Evolutionary conservation across 1,284 basidiomycete genomes (phyloP).

Genomic region (Pholiota adiposa): DNA sequence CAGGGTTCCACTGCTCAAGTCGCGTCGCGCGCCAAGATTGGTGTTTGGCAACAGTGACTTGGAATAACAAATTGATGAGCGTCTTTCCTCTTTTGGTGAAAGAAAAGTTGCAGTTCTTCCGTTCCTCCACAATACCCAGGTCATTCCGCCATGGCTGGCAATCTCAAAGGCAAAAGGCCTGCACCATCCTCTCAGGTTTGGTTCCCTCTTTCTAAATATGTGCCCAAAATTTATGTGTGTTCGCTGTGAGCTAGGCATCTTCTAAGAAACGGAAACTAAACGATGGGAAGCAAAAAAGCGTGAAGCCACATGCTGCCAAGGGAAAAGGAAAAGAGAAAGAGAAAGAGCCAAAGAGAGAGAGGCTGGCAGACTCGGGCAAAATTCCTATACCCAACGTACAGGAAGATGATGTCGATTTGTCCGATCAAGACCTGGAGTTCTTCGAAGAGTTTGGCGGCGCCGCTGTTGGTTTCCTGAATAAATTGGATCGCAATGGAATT

Average conservation of each 20-base stretch:
- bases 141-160: conserved; percentile 27
- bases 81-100: conserved; percentile 16
- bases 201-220: not conserved
- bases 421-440: conserved; percentile 66
- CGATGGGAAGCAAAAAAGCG: conserved; percentile 25
- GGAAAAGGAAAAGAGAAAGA: conserved; percentile 29
- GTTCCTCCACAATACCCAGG: conserved; percentile 2
- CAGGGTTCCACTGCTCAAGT: not conserved
- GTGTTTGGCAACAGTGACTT: conserved; percentile 10
- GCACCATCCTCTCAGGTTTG: conserved; percentile 38
- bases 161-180: conserved; percentile 38
- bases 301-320: conserved; percentile 25
- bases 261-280: conserved; percentile 52
- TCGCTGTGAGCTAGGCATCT: conserved; percentile 8
- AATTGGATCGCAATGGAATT: conserved; percentile 72
- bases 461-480: conserved; percentile 60
- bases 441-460: conserved; percentile 62
- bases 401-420: conserved; percentile 55
- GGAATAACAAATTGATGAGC: conserved; percentile 4
- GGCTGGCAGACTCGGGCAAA: conserved; percentile 56
- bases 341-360: conserved; percentile 57
- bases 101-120: conserved; percentile 10
- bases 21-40: not conserved
- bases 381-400: conserved; percentile 62
- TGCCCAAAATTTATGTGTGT: conserved; percentile 8